These are phyloP conservation scores for Rhizophagus sp. DNA, from an alignment of 192 early-diverging fungal species.

Conservation along the genomic window DNA sequence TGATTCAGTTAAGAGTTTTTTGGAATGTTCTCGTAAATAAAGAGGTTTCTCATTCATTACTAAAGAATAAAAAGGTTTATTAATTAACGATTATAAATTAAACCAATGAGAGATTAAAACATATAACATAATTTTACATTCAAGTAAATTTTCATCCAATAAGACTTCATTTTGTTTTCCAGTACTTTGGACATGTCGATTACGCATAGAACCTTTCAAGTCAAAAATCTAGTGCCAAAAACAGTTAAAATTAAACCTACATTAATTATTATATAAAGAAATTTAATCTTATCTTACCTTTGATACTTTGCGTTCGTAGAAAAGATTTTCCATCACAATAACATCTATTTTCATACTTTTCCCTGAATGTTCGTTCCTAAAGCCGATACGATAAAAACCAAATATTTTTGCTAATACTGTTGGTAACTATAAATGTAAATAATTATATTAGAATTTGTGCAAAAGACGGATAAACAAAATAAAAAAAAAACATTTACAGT, in stretches of 20 bases:
- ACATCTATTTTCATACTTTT: conserved; percentile 86
- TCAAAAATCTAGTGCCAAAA: conserved; percentile 71
- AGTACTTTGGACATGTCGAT: conserved; percentile 88
- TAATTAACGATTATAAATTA: not conserved
- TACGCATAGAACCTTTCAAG: conserved; percentile 93
- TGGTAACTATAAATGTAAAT: conserved; percentile 56
- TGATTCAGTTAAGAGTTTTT: conserved; percentile 79
- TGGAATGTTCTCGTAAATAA: conserved; percentile 89
- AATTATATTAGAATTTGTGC: not conserved
- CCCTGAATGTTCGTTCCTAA: conserved; percentile 82
- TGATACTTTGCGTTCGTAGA: conserved; percentile 78
- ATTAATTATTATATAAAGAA: not conserved
- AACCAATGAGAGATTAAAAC: conserved; percentile 8
- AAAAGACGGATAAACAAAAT: not conserved
- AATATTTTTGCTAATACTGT: conserved; percentile 88
- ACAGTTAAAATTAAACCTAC: not conserved
- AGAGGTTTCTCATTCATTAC: conserved; percentile 85
- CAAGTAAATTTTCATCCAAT: conserved; percentile 92
- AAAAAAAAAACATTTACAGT: conserved; percentile 58
- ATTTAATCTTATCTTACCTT: conserved; percentile 44
- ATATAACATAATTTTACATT: conserved; percentile 49
- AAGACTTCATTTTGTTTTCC: conserved; percentile 84
- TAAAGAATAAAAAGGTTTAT: conserved; percentile 13
- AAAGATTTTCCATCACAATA: conserved; percentile 95
- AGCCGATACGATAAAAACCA: conserved; percentile 90